Percentiles rank a stretch among this genome's conserved stretches.
These are phyloP conservation scores for Macrophomina pseudophaseolina DNA, from an alignment of 2,329 filamentous ascomycete genomes.

Conservation along the genomic window DNA sequence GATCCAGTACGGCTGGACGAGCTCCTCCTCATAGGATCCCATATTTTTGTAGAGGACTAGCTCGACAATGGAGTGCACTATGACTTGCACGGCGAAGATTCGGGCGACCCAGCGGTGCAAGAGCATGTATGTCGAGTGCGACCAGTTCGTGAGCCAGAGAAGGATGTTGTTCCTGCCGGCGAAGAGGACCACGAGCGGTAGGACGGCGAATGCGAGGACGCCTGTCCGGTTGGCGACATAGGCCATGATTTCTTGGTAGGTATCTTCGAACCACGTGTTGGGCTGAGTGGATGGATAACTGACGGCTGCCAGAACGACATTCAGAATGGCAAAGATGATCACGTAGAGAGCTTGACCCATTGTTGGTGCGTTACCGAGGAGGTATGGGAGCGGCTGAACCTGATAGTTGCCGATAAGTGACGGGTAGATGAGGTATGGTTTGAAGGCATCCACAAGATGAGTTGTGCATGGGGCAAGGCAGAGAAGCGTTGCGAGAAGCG, in stretches of 20 bases:
- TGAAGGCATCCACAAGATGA: conserved; percentile 28
- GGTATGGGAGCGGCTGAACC: conserved; percentile 29
- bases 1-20: conserved; percentile 2
- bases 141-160: conserved; percentile 71
- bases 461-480: conserved; percentile 6
- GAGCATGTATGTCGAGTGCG: conserved; percentile 68
- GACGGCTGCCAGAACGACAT: conserved; percentile 29
- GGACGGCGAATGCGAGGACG: conserved; percentile 67
- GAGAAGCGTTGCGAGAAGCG: conserved; percentile 31
- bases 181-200: conserved; percentile 70
- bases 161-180: conserved; percentile 69
- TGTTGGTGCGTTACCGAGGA: conserved; percentile 46
- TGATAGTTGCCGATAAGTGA: conserved; percentile 31
- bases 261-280: conserved; percentile 43
- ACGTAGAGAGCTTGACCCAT: conserved; percentile 54
- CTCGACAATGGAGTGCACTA: conserved; percentile 62
- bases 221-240: conserved; percentile 69
- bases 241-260: conserved; percentile 48
- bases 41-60: neutral
- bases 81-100: conserved; percentile 65
- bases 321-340: conserved; percentile 32
- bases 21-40: neutral
- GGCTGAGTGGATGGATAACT: conserved; percentile 44
- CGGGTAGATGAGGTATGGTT: conserved; percentile 31
- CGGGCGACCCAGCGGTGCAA: conserved; percentile 72